A percentile compares a stretch with the other conserved stretches of the same genome.
Evolutionary conservation across 495 filamentous ascomycete genomes (phyloP).

Genomic region (Aspergillus indologenus): DNA sequence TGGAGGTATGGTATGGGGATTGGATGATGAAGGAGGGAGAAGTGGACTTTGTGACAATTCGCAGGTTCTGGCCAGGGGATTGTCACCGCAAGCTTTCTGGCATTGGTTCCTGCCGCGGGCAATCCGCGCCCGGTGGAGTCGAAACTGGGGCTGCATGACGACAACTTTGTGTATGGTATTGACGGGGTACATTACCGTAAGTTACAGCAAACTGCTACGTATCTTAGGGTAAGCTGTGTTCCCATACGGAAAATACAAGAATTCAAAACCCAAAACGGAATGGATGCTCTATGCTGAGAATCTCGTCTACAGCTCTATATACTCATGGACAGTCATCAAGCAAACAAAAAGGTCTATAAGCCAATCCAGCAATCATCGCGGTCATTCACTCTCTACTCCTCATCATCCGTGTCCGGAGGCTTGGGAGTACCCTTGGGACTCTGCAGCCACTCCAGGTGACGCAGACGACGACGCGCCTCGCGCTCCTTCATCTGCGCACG

Average conservation of each 20-base stretch:
- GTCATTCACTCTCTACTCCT: constrained; percentile 31
- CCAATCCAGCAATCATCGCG: not conserved
- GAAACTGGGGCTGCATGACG: not conserved
- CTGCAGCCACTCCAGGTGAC: constrained; percentile 84
- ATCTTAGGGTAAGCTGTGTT: not conserved
- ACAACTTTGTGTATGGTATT: not conserved
- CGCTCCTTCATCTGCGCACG: constrained; percentile 92
- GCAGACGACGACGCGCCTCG: constrained; percentile 79
- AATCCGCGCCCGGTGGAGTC: not conserved
- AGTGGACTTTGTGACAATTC: no score
- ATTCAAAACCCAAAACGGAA: not conserved
- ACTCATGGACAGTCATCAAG: not conserved
- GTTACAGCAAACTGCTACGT: not conserved
- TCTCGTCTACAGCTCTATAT: not conserved
- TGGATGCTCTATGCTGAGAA: not conserved
- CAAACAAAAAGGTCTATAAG: not conserved
- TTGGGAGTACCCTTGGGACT: constrained; percentile 73
- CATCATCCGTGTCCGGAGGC: constrained; percentile 75
- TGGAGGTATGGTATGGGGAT: no score
- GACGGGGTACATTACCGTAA: not conserved
- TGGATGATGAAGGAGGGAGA: no score
- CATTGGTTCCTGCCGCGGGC: not conserved
- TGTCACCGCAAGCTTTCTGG: no score
- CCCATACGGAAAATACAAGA: not conserved
- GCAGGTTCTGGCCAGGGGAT: not conserved